Evolutionary conservation across 2,329 filamentous ascomycete species (phyloP), one percentile per base, ranked within the genome.

Genomic region (Fusarium tjaetaba): DNA sequence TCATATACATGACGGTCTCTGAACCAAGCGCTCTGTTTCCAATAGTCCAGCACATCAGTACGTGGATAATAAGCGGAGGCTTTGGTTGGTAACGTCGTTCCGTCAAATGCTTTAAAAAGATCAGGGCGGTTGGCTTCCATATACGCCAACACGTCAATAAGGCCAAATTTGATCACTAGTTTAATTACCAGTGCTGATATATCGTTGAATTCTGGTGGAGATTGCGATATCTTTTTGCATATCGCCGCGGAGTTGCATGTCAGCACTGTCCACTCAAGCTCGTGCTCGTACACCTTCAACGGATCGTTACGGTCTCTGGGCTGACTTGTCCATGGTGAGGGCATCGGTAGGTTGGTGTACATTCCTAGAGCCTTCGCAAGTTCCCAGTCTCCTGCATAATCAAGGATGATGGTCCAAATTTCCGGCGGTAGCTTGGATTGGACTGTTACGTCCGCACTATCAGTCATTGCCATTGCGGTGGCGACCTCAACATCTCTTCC

Each of bases 311-410:
- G 86, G 43, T 88, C 84, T 43, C 88, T 87, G 36, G 92, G 89
- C 71, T 89, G 87, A 32, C 83, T 79, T 16, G 81, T 81, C 94
- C 95, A 97, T 74, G 93, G 90, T 8, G 81, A 72, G 2, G 96
- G 95, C 69, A 92, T 89, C 2, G 90, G 88, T 11, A 97, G 85
- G 62, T 89, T 94, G 3, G 94, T 94, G 78, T 93, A 96, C 49
- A 98, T 89, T 64, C 93, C 91, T 11, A 98, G 86, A 2, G 93
- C 92, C 73, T 92, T 92, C 15, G 96, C 93, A 26, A 97, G 86
- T 82, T 98, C 96, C 96, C 96, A 98, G 81, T 98, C 96, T 48
- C 91, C 91, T 1, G 95, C 90, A 71, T 92, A 90, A 73, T 97
- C 93, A 48, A 98, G 90, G 53, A 98, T 93, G 65, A 96, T 92